Base-by-base conservation (phyloP, 306 rosid species). In the Malus fusca region DNA sequence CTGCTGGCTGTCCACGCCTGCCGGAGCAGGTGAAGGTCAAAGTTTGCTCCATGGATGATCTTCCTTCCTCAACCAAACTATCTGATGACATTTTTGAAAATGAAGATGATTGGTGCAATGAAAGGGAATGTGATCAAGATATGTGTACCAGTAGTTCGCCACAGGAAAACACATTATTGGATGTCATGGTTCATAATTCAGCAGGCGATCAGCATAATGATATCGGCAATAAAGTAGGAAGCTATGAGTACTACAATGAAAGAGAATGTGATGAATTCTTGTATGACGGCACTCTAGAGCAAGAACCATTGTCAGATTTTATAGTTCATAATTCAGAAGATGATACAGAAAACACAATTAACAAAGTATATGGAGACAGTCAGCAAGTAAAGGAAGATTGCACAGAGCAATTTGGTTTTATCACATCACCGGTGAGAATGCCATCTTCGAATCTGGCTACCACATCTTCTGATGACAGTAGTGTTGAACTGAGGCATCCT, bases 1-100 rank as follows among this genome's bases (percentile, higher is more conserved):
- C 88, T n/a, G 91, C 92, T 21, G 90, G 92, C 79, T 90, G 97
- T 77, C 96, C 93, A 0, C 77, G 84, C 80, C 84, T 96, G 82
- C 99, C 98, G 0, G 78, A 60, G 70, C 91, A 89, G 74, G 88
- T 89, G 98, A 92, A 77, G 77, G 85, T 87, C 71, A 83, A 86
- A 75, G 78, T 87, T 52, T 78, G 87, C 75, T 77, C 89, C 67
- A 82, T 92, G 90, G 88, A 88, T 44, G 98, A 92, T 69, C 97
- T 92, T 79, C 98, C 96, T 2, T 89, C 98, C 55, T 51, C 21
- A 65, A 62, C 82, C 42, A 87, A 83, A 81, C 73, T 82, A 44
- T 46, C 78, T 18, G 86, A 77, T 37, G 75, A 80, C 70, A 76
- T 79, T 33, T 71, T 69, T 33, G 93, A 83, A 75, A 86, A 85